These are phyloP conservation scores for Exsudoporus frostii DNA, from an alignment of 768 basidiomycete species.

Conservation along the genomic window DNA sequence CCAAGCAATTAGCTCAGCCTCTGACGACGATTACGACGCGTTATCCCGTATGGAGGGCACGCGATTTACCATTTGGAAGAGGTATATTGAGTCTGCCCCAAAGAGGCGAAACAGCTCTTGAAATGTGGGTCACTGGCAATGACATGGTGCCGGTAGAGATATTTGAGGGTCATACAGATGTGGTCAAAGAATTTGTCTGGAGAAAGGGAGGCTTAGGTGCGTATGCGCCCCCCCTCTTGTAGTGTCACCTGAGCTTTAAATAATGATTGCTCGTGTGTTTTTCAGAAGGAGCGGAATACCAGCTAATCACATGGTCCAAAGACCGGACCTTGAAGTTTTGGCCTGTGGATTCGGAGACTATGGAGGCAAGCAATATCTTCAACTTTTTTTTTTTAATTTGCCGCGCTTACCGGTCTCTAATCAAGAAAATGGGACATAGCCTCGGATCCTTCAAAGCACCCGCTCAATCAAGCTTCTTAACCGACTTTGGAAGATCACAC, in stretches of 20 bases:
- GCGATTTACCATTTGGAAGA: conserved; percentile 87
- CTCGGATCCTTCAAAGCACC: conserved; percentile 27
- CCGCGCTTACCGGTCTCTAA: conserved; percentile 7
- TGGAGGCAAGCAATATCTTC: conserved; percentile 49
- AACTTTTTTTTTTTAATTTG: neutral
- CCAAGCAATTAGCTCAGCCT: conserved; percentile 33
- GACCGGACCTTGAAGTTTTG: conserved; percentile 90
- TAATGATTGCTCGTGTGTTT: neutral
- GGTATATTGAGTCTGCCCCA: conserved; percentile 89
- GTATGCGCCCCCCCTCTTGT: neutral
- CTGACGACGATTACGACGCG: conserved; percentile 59
- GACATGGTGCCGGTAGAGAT: conserved; percentile 51
- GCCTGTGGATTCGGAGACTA: conserved; percentile 72
- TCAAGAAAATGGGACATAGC: conserved; percentile 49
- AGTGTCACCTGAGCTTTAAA: neutral
- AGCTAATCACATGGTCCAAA: conserved; percentile 79
- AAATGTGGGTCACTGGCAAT: conserved; percentile 63
- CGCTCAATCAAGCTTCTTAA: conserved; percentile 23
- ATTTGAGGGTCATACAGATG: conserved; percentile 88
- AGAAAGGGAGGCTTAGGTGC: conserved; percentile 60
- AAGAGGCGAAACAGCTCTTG: conserved; percentile 75
- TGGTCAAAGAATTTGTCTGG: conserved; percentile 99
- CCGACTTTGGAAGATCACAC: conserved; percentile 24
- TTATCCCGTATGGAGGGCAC: conserved; percentile 93
- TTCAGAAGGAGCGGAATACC: conserved; percentile 52